phyloP scores from a whole-genome alignment of 352 stramenopile species.

The Pythium diclinum region DNA sequence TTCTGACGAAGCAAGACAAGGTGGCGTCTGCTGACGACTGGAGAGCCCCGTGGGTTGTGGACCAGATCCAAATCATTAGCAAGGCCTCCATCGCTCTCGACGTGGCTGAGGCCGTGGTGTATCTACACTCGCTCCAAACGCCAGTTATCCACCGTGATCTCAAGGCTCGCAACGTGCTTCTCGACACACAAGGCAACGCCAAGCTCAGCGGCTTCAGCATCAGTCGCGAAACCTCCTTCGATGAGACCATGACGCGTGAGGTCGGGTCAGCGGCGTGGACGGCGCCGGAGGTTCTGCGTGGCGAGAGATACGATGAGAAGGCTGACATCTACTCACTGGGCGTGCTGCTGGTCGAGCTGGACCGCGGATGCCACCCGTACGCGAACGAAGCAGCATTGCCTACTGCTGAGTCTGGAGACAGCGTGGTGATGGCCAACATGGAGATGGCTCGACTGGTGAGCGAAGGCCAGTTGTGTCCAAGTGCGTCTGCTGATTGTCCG shows the following conservation, averaged over 20 bases:
- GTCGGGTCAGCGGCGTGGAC: constrained; percentile 32
- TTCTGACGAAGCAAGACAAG: constrained; percentile 6
- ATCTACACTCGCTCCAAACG: constrained; percentile 20
- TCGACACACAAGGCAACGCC: constrained; percentile 5
- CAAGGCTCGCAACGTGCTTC: constrained; percentile 22
- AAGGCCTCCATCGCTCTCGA: constrained; percentile 16
- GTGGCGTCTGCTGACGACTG: neutral
- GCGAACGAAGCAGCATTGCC: neutral
- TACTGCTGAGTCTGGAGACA: neutral
- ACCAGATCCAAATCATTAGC: neutral
- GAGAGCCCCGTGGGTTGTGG: neutral
- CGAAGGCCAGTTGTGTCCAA: constrained; percentile 15
- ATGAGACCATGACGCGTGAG: constrained; percentile 31
- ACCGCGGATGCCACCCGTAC: constrained; percentile 11
- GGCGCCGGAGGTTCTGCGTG: constrained; percentile 32
- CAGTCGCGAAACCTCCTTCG: constrained; percentile 15
- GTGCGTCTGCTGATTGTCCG: constrained; percentile 6
- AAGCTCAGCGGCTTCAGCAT: constrained; percentile 29
- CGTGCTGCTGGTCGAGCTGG: constrained; percentile 23
- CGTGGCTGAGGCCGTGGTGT: constrained; percentile 21
- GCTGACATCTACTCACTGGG: constrained; percentile 37
- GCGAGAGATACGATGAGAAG: constrained; percentile 33
- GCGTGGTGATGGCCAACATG: neutral
- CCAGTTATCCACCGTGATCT: constrained; percentile 24
- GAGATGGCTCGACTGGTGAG: constrained; percentile 19